phyloP scores from a whole-genome alignment of 164 flowering plant genomes.

The Santalum album region DNA sequence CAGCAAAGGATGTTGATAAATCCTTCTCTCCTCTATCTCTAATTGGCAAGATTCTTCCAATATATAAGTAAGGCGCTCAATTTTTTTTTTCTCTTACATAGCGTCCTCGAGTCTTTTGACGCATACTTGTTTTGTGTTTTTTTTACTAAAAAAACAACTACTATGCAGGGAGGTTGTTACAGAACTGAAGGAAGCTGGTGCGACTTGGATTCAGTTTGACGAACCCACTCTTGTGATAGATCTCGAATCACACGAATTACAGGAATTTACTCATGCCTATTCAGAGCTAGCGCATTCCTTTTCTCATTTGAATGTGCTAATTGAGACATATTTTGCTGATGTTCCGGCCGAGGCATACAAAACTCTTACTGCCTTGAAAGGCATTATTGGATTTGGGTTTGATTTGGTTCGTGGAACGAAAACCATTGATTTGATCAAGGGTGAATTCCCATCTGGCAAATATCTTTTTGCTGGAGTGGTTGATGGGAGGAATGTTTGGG shows the following conservation, averaged over 20 bases:
- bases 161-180: conserved; percentile 47
- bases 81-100: no score
- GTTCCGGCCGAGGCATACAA: conserved; percentile 46
- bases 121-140: not conserved
- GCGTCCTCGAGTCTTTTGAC: no score
- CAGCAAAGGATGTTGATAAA: conserved; percentile 72
- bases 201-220: conserved; percentile 69
- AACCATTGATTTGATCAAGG: conserved; percentile 53
- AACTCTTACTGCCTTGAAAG: conserved; percentile 49
- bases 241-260: conserved; percentile 49
- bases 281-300: conserved; percentile 45
- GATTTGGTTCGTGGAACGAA: conserved; percentile 66
- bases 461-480: conserved; percentile 72
- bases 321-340: conserved; percentile 65
- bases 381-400: conserved; percentile 52
- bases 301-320: conserved; percentile 45
- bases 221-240: conserved; percentile 60
- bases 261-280: conserved; percentile 52
- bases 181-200: conserved; percentile 70
- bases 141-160: not conserved
- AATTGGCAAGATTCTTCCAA: conserved; percentile 42
- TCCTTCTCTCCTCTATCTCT: conserved; percentile 57
- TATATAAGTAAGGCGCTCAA: conserved; percentile 82
- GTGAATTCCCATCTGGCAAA: conserved; percentile 50
- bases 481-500: conserved; percentile 83